Evolutionary conservation across 768 basidiomycete species (phyloP), one percentile per base, ranked within the genome.

Genomic region (Paxillus rubicundulus): DNA sequence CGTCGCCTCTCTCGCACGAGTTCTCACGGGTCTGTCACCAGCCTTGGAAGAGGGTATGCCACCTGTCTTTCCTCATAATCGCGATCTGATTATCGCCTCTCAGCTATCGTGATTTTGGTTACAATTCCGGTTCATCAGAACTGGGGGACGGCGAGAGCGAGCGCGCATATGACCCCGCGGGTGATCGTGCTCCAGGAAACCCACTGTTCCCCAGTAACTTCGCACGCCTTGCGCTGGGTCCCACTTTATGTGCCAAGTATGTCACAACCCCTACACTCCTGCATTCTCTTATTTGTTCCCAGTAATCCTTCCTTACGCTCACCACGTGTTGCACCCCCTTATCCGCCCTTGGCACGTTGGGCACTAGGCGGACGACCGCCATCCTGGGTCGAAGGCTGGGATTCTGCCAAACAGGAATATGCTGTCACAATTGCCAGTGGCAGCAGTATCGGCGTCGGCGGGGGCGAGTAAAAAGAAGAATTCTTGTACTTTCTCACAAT

Each of bases 121-220:
- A 47, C 28, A 52, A 38, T 36, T 49, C 42, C 27, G n/a, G 53
- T 20, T 53, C 54, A 37, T 65, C 63, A 2, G 66, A 65, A 36
- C 36, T 50, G 0, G 66, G 66, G 41, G 68, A 68, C 43, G 58
- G 27, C 17, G 68, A 66, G 38, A 60, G 50, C 38, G 67, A 68
- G n/a, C 61, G 54, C 10, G 62, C 67, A 12, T 80, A 82, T 60
- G 73, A 82, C 62, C 69, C 76, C 3, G 70, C 80, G n/a, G 80
- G 77, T 9, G 87, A 89, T 57, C 77, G 89, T 5, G 76, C 73
- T 1, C 83, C 86, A 2, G 91, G 89, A 0, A 80, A 84, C 57
- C 91, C 90, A 13, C 71, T 92, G 7, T 95, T 95, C 72, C 88
- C 89, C 3, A 86, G 82, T 58, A 89, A 81, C 63, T 95, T 92